Evolutionary conservation across 2,329 filamentous ascomycete genomes (phyloP), one percentile per base, ranked within the genome.

Genomic region (Helminthosporium solani): DNA sequence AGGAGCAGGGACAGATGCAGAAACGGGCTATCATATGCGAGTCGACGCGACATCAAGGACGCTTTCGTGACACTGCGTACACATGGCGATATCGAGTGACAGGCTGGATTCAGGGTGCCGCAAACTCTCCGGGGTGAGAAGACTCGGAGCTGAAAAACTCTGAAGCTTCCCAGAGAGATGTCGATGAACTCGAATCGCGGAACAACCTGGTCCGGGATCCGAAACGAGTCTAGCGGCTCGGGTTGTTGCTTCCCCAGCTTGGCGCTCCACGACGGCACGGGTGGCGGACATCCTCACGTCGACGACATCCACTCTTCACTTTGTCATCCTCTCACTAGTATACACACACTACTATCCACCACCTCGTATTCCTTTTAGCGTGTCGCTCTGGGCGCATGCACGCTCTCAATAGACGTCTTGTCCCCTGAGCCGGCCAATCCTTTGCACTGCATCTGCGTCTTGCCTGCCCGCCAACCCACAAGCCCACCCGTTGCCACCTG

Each of bases 301-400:
- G 12, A 12, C 7, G 25, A 3, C 14, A 14, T 12, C 28, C 28
- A n/a, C 14, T n/a, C 28, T 31, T n/a, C 28, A 31, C 28, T n/a
- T 31, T 14, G 25, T 12, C 25, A 7, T 7, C 25, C 25, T 27
- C 25, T 12, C 7, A 12, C 7, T 27, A 12, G 25, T 27, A 12
- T 27, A 27, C 25, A 27, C 25, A 27, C 28, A 12, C 9, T 31
- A 14, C 9, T n/a, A 31, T 12, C 14, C 28, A 12, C 18, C 9
- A 25, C 18, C 42, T 42, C 42, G 47, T 47, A 38, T 43, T 40
- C 23, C 6, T 9, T 25, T 9, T 25, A n/a, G 8, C 21, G 38
- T 46, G 28, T 37, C n/a, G 40, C 28, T 28, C 43, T 36, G 39
- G 47, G 46, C 44, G 50, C 45, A 53, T 52, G 47, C 48, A 52